Evolutionary conservation across 169 alveolate species (phyloP).

Genomic region (Eimeria acervulina): DNA sequence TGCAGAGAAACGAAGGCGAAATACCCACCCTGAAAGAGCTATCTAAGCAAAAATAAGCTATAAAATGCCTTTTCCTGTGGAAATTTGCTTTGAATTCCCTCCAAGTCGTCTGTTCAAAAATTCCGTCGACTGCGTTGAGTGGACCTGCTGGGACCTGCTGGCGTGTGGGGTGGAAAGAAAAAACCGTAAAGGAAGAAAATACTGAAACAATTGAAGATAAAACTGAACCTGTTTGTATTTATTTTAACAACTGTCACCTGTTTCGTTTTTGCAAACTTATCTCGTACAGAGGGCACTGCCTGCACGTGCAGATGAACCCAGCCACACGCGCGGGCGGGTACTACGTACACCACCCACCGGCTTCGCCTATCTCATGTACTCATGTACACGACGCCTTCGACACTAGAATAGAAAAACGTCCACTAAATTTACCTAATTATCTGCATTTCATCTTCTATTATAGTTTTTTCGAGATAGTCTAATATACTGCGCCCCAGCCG

Average conservation of each 20-base stretch:
- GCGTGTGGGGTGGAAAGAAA: not conserved
- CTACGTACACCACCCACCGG: not conserved
- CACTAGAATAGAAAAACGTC: not conserved
- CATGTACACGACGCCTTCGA: not conserved
- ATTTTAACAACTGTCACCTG: not conserved
- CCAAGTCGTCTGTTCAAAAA: not conserved
- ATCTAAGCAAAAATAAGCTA: not conserved
- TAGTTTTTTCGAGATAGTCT: not conserved
- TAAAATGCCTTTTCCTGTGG: not conserved
- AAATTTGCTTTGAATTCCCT: not conserved
- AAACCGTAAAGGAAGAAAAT: not conserved
- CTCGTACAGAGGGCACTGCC: not conserved
- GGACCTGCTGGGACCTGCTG: slow-evolving; percentile 14
- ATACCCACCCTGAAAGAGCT: not conserved
- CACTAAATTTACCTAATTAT: not conserved
- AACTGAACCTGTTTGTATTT: not conserved
- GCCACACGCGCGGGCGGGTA: not conserved
- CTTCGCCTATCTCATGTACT: not conserved
- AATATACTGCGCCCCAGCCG: not conserved
- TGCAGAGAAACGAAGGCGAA: not conserved
- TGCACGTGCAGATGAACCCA: not conserved
- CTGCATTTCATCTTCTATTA: not conserved
- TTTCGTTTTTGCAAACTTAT: not conserved
- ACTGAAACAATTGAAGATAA: not conserved
- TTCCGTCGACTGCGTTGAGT: not conserved